These are phyloP conservation scores for Berberis vulgaris DNA, from an alignment of 164 flowering plant genomes.

Conservation along the genomic window DNA sequence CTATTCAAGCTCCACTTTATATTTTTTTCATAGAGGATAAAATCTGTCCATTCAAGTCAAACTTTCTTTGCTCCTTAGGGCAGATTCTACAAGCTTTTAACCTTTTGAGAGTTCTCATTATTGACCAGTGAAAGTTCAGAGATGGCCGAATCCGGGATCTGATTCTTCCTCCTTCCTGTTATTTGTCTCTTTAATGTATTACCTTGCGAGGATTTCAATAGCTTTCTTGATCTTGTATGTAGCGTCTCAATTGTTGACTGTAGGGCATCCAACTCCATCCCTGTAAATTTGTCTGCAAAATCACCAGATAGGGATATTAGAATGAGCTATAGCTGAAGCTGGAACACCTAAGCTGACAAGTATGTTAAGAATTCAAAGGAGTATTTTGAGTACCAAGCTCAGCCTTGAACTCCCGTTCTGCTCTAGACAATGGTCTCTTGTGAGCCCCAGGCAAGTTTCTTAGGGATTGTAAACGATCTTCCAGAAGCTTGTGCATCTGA, in stretches of 20 bases:
- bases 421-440: slow-evolving; percentile 66
- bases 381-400: slow-evolving; percentile 60
- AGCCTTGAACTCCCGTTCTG: slow-evolving; percentile 75
- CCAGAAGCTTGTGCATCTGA: slow-evolving; percentile 34
- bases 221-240: slow-evolving; percentile 51
- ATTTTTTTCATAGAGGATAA: too few species aligned
- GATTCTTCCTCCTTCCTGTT: slow-evolving; percentile 28
- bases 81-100: slow-evolving; percentile 66
- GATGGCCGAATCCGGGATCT: slow-evolving; percentile 38
- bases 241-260: slow-evolving; percentile 60
- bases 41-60: neutral
- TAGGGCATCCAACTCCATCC: slow-evolving; percentile 74
- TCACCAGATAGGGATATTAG: neutral
- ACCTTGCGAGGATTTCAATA: slow-evolving; percentile 29
- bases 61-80: slow-evolving; percentile 37
- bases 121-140: slow-evolving; percentile 76
- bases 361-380: neutral
- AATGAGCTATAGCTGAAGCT: neutral
- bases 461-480: slow-evolving; percentile 49
- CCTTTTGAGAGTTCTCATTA: slow-evolving; percentile 64
- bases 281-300: slow-evolving; percentile 59
- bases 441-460: slow-evolving; percentile 57
- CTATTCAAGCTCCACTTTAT: too few species aligned
- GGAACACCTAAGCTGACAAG: neutral
- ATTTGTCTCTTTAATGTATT: slow-evolving; percentile 19